Evolutionary conservation across 495 filamentous ascomycete genomes (phyloP), one percentile per base, ranked within the genome.

Genomic region (Penicillium dipodomyicola): DNA sequence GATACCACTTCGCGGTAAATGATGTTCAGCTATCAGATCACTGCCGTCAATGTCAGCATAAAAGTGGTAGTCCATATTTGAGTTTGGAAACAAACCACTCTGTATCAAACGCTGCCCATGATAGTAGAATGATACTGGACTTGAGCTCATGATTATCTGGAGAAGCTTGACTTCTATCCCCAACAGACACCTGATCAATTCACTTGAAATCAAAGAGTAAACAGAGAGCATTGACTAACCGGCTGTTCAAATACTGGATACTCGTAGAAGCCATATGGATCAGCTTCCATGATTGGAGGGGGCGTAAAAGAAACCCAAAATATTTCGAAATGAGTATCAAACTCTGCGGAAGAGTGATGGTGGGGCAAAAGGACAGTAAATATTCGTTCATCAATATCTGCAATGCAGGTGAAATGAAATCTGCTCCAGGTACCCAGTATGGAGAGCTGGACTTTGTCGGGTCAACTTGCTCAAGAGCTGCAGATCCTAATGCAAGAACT

Each of bases 191-290:
- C 8, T 17, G 15, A 17, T 39, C n/a, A 39, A 39, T 17, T 7
- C n/a, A 9, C 2, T n/a, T 17, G 35, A 39, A 37, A 39, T 17
- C 15, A 39, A n/a, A 39, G 19, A 43, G 12, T 14, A 19, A 10
- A 7, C 15, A 23, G 14, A 1, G 9, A 15, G n/a, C 2, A 15
- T 29, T 19, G 12, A 42, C 39, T 14, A 29, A 57, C 54, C 45
- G 44, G 23, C 44, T 41, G 15, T 42, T 49, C 17, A 57, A n/a
- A 57, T 49, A 49, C 30, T 57, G 55, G 8, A 57, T 50, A 32
- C 39, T 51, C 2, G 55, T 57, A 17, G 55, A 57, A n/a, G 55
- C 55, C 55, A 57, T 51, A 14, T 57, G 47, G 9, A 57, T 37
- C 25, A 50, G n/a, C 10, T 50, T 50, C 55, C 55, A 57, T 11